These are phyloP conservation scores for Hymenoscyphus repandus DNA, from an alignment of 2,329 filamentous ascomycete species.

Conservation along the genomic window DNA sequence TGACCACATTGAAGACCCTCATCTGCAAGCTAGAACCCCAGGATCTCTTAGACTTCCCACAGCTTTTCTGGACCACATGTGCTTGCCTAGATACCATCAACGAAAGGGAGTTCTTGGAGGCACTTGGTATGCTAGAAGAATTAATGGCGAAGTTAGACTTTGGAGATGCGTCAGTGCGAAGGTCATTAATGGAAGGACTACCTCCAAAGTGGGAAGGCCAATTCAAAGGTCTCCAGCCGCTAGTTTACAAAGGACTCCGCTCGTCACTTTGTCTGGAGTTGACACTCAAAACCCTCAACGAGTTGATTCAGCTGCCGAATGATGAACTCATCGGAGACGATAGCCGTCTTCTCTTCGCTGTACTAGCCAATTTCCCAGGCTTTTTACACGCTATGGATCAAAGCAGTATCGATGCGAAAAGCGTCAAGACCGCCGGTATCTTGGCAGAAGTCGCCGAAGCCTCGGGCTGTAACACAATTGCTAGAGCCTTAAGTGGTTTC, in stretches of 20 bases:
- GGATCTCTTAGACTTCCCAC: slow-evolving; percentile 82
- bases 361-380: slow-evolving; percentile 87
- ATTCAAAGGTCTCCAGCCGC: slow-evolving; percentile 79
- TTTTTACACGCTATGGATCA: slow-evolving; percentile 77
- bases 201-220: slow-evolving; percentile 82
- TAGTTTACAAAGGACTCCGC: slow-evolving; percentile 87
- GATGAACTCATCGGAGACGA: slow-evolving; percentile 78
- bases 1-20: slow-evolving; percentile 88
- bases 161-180: slow-evolving; percentile 60
- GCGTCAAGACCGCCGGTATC: slow-evolving; percentile 59
- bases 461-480: slow-evolving; percentile 63
- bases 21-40: slow-evolving; percentile 77
- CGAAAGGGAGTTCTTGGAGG: slow-evolving; percentile 89
- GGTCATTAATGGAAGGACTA: slow-evolving; percentile 68
- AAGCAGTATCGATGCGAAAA: slow-evolving; percentile 47
- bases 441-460: slow-evolving; percentile 68
- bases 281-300: slow-evolving; percentile 72
- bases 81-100: slow-evolving; percentile 96
- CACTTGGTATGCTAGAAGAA: slow-evolving; percentile 83
- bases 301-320: slow-evolving; percentile 71
- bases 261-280: slow-evolving; percentile 78
- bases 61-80: slow-evolving; percentile 96
- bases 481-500: slow-evolving; percentile 65
- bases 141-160: slow-evolving; percentile 82
- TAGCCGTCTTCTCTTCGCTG: slow-evolving; percentile 73